Evolutionary conservation across 106 monocot species (phyloP), one percentile per base, ranked within the genome.

Genomic region (Ottelia alismoides): DNA sequence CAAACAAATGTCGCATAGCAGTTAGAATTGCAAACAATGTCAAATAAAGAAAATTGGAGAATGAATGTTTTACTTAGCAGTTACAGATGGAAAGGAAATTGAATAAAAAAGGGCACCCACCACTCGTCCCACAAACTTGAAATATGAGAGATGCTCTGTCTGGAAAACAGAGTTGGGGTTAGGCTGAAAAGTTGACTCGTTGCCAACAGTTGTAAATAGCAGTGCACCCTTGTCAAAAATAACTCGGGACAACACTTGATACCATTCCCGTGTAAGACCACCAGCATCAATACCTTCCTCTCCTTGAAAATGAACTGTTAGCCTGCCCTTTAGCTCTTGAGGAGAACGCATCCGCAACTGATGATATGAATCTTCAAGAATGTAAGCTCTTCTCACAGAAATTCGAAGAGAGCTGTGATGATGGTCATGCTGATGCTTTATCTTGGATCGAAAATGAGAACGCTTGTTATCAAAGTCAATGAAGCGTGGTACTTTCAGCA

Each of bases 271-370:
- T 3, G 96, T 96, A 23, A 96, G 78, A 18, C 96, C 96, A 63
- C 96, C 96, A 52, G 96, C 96, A 96, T 96, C 96, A 69, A 96
- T 96, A 55, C 96, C 96, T 70, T 96, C 96, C 64, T 96, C 96
- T n/a, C 88, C 96, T 77, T 88, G 88, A 63, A 96, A 96, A 76
- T 89, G 78, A 35, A 96, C 96, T 28, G 88, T 96, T 21, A 96
- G 57, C 30, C 88, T 78, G 35, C 96, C 88, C 56, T 96, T 96
- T 20, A 96, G 66, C 61, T 96, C 96, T 57, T 88, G 88, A 31
- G 81, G 78, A 27, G 88, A 81, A 18, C 88, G 71, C 88, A 96
- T 89, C 2, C 96, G 84, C 16, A 96, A 74, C 56, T 85, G 96
- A 44, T 88, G 88, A 61, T 96, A 96, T 2, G 96, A 96, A 27